Evolutionary conservation across 331 rosid genomes (phyloP), one percentile per base, ranked within the genome.

Genomic region (Quercus lobata): DNA sequence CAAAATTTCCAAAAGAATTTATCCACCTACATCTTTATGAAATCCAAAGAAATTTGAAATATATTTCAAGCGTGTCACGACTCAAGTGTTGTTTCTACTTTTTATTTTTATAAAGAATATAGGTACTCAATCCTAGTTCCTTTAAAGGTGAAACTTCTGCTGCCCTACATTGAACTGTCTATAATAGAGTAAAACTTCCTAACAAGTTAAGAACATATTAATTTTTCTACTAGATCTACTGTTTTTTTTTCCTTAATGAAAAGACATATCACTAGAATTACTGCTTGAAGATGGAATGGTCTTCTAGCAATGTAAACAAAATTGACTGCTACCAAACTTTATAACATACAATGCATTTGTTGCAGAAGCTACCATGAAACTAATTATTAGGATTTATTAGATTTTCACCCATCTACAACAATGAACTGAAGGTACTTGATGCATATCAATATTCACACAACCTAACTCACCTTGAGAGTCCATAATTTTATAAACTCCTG

Each of bases 381-480:
- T 62, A 41, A 12, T 61, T 61, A 19, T 61, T 18, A 61, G 29
- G 63, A 61, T 27, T 62, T 29, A 11, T 62, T 17, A 62, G n/a
- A 15, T 14, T 62, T 29, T 62, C 37, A 62, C 71, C 29, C 55
- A 69, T 68, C 41, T 35, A 8, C 32, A 41, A 61, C 44, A 58
- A 41, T 30, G 52, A 71, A 32, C 21, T 27, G 54, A 66, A 49
- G 17, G 34, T 14, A 21, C 56, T 58, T 16, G 54, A 80, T 19
- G 62, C 76, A 29, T 30, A 55, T 11, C 61, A 76, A 73, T 30
- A 76, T 57, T 78, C 71, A n/a, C 19, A 78, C 68, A 54, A 41
- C 66, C 69, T 19, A 53, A 81, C 90, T 53, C 84, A 92, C 97
- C 97, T 92, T 94, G 58, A 89, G 86, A 75, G 93, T 89, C 93